A percentile compares a stretch with the other conserved stretches of the same genome.
Evolutionary conservation across 345 rosid species (phyloP).

Genomic region (Lenwebbia sp.): DNA sequence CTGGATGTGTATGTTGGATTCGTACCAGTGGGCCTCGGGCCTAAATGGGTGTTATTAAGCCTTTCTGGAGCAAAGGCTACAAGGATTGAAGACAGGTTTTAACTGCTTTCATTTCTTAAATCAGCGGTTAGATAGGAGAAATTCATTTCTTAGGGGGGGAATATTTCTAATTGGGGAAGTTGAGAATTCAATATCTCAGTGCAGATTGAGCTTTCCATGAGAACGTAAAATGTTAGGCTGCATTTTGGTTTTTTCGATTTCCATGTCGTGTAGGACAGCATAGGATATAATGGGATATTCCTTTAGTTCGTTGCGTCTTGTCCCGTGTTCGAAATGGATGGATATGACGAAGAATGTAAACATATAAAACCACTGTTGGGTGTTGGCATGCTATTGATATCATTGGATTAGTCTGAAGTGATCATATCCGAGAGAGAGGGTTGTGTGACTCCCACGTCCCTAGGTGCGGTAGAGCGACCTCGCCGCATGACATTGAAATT

Average conservation of each 20-base stretch:
- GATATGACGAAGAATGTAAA: background rate
- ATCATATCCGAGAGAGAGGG: background rate
- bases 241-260: background rate
- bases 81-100: background rate
- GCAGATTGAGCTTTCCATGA: background rate
- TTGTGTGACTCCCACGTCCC: background rate
- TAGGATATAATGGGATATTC: background rate
- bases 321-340: rapidly evolving
- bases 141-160: background rate
- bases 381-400: background rate
- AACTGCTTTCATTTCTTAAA: background rate
- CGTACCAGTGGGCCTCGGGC: background rate
- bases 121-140: background rate
- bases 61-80: background rate
- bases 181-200: background rate
- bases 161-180: background rate
- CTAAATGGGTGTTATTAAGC: background rate
- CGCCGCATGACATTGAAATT: background rate
- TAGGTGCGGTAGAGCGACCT: background rate
- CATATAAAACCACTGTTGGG: background rate
- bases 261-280: background rate
- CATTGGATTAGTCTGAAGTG: background rate
- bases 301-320: background rate
- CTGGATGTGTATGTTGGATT: background rate
- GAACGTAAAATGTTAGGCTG: background rate